Base-by-base conservation (phyloP, 1,139 yeast species). In the Pneumocystis wakefieldiae region DNA sequence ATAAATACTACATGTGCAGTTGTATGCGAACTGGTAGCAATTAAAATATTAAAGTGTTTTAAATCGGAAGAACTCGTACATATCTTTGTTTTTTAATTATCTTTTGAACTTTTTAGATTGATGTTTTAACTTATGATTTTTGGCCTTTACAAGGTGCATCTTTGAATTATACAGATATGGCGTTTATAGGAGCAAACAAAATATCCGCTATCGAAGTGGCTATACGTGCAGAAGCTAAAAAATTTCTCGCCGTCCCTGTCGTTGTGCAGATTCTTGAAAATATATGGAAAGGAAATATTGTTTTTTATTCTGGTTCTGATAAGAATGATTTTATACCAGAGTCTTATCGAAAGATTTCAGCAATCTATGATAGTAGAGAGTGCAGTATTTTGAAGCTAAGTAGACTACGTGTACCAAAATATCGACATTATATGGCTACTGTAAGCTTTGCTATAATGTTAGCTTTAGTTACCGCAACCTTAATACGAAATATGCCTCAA, bases 181-280 rank as follows among this genome's bases (percentile, higher is more conserved):
- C 68, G 14, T 59, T 63, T 24, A 41, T 65, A 15, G 35, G 64
- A 37, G 38, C 62, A 72, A 70, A 83, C 17, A 73, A 83, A 61
- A 80, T 81, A 66, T 80, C 80, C 58, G 80, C 85, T 0, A 72
- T 83, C 61, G 86, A 83, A 68, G 72, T 83, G 59, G 80, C 84
- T 15, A 79, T 83, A 59, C 74, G 81, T 62, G 78, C 83, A 19
- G 80, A 80, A 66, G 80, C 85, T 2, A 83, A 83, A 68, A 75
- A 75, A 67, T 80, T 83, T 66, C 73, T 83, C 62, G 78, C 84
- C 1, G 85, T 82, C 69, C 86, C 86, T 0, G 76, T 80, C 19
- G 78, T 83, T 3, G 76, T 79, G 2, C 76, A 78, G 48, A 79
- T 81, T 1, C 70, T 83, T 62, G 80, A 80, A 62, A 77, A 80